phyloP scores from a whole-genome alignment of 2,329 filamentous ascomycete genomes.

The Tolypocladium tropicale region DNA sequence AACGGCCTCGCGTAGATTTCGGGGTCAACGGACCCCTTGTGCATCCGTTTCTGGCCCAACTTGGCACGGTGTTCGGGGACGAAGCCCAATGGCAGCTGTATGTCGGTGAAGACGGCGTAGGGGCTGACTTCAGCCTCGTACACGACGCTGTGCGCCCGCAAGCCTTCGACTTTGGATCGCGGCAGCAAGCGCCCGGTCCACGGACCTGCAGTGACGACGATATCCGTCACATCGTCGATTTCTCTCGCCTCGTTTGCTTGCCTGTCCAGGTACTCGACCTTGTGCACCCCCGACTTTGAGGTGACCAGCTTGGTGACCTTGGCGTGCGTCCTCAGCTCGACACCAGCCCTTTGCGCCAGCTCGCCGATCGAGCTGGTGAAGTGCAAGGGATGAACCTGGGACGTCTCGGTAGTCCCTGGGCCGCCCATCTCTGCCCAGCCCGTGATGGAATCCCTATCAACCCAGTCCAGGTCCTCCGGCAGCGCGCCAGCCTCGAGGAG shows the following conservation, averaged over 20 bases:
- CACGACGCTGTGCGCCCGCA: slow-evolving; percentile 56
- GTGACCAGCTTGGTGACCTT: slow-evolving; percentile 58
- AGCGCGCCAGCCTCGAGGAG: slow-evolving; percentile 48
- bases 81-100: slow-evolving; percentile 60
- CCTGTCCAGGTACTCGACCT: slow-evolving; percentile 50
- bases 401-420: slow-evolving; percentile 61
- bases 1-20: slow-evolving; percentile 91
- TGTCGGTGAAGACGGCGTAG: slow-evolving; percentile 79
- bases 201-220: slow-evolving; percentile 47
- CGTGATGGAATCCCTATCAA: slow-evolving; percentile 55
- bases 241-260: slow-evolving; percentile 21
- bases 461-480: slow-evolving; percentile 76
- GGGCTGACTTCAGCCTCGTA: slow-evolving; percentile 56
- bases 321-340: slow-evolving; percentile 55
- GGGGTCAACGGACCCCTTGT: slow-evolving; percentile 60
- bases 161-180: slow-evolving; percentile 43
- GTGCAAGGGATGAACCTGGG: slow-evolving; percentile 85
- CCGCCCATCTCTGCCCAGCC: slow-evolving; percentile 74
- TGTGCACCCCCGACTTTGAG: slow-evolving; percentile 39
- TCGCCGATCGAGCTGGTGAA: slow-evolving; percentile 81
- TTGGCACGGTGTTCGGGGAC: slow-evolving; percentile 37
- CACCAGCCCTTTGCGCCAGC: slow-evolving; percentile 60
- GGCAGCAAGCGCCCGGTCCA: slow-evolving; percentile 54
- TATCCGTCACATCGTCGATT: slow-evolving; percentile 38
- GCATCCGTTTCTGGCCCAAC: slow-evolving; percentile 39